Conservation (phyloP, 202 grass and related monocot genomes). For the Digitaria exilis region DNA sequence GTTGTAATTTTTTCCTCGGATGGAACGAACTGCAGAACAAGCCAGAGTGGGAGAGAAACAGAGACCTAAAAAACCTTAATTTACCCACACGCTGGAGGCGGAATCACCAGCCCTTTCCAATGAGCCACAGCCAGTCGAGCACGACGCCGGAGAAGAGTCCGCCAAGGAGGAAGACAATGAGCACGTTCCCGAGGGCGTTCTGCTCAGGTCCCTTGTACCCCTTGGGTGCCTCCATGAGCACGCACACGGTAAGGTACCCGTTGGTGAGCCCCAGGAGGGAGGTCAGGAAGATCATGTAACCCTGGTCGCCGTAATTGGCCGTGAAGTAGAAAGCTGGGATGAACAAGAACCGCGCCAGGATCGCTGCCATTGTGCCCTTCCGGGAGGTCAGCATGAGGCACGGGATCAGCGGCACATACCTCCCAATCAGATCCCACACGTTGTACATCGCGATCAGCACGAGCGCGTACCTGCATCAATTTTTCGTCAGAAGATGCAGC, state of each 20-base stretch:
- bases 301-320: constrained; percentile 81
- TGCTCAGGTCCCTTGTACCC: constrained; percentile 98
- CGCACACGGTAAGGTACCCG: constrained; percentile 90
- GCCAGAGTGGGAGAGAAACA: background rate
- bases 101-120: constrained; percentile 89
- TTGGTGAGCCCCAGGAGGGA: constrained; percentile 85
- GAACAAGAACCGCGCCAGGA: constrained; percentile 73
- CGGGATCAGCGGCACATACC: constrained; percentile 79
- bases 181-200: constrained; percentile 90
- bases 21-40: too few species aligned
- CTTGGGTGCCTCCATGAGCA: constrained; percentile 79
- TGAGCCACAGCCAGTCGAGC: constrained; percentile 97
- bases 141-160: constrained; percentile 85
- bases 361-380: constrained; percentile 46
- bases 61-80: background rate
- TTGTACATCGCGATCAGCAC: constrained; percentile 88
- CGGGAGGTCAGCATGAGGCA: constrained; percentile 64
- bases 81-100: background rate
- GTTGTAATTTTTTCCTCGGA: too few species aligned
- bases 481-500: constrained; percentile 20
- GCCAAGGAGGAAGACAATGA: constrained; percentile 69
- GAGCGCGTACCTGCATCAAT: constrained; percentile 65
- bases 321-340: constrained; percentile 97
- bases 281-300: constrained; percentile 94
- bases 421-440: constrained; percentile 74